Evolutionary conservation across 2,329 filamentous ascomycete species (phyloP).

Genomic region (Huntiella abstrusa): DNA sequence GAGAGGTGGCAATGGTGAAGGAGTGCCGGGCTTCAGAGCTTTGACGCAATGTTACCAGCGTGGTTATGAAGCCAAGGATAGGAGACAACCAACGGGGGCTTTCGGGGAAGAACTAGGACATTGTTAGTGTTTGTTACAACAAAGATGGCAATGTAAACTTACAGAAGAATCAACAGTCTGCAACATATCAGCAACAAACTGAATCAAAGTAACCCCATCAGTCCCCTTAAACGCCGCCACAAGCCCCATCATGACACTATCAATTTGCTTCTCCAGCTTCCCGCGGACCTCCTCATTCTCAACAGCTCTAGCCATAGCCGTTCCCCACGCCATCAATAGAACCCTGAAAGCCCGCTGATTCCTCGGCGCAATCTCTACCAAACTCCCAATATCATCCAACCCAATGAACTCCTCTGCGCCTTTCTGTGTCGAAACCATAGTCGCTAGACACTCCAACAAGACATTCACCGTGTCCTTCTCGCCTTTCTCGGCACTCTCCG

Average conservation of each 20-base stretch:
- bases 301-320: slow-evolving; percentile 19
- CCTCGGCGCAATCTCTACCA: slow-evolving; percentile 37
- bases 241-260: slow-evolving; percentile 28
- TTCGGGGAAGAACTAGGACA: slow-evolving; percentile 26
- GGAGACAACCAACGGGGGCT: slow-evolving; percentile 34
- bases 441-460: slow-evolving; percentile 38
- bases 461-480: slow-evolving; percentile 24
- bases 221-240: slow-evolving; percentile 37
- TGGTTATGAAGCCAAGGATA: slow-evolving; percentile 29
- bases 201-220: slow-evolving; percentile 39
- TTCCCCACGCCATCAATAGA: slow-evolving; percentile 37
- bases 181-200: slow-evolving; percentile 35
- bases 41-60: slow-evolving; percentile 35
- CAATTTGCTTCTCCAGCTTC: slow-evolving; percentile 21
- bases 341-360: slow-evolving; percentile 36
- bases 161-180: slow-evolving; percentile 30
- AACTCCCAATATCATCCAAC: slow-evolving; percentile 31
- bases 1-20: slow-evolving; percentile 39
- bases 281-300: background rate
- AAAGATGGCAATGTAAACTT: slow-evolving; percentile 13
- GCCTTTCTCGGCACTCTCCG: background rate
- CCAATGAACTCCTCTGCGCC: slow-evolving; percentile 31
- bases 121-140: background rate
- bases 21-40: slow-evolving; percentile 35
- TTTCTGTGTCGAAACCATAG: slow-evolving; percentile 31